phyloP scores from a whole-genome alignment of 2,329 filamentous ascomycete species.

The Cercospora sp. region DNA sequence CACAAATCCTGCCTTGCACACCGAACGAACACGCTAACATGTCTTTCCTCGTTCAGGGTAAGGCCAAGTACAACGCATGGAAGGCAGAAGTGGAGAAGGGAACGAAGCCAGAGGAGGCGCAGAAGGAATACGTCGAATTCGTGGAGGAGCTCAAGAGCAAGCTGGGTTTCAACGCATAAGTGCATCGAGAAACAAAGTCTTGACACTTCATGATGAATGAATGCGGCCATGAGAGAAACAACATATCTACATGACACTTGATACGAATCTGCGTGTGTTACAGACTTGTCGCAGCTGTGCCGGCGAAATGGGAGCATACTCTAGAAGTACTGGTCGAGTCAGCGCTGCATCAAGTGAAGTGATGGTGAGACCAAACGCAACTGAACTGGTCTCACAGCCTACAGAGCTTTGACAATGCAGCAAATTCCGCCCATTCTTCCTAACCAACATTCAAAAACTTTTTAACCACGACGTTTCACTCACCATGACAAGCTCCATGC shows the following conservation, averaged over 20 bases:
- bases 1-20: neutral
- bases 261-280: neutral
- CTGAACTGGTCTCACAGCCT: neutral
- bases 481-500: neutral
- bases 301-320: neutral
- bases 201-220: neutral
- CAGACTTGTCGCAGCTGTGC: neutral
- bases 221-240: neutral
- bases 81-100: constrained; percentile 66
- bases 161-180: constrained; percentile 65
- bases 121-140: constrained; percentile 72
- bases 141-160: constrained; percentile 70
- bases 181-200: neutral
- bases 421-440: neutral
- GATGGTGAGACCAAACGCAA: neutral
- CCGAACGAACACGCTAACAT: neutral
- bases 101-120: constrained; percentile 64
- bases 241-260: neutral
- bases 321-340: neutral
- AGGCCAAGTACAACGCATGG: constrained; percentile 80
- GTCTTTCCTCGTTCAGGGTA: constrained; percentile 42
- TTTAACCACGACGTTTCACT: neutral
- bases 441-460: neutral
- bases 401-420: neutral
- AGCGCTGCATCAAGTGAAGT: neutral